phyloP scores from a whole-genome alignment of 192 early-diverging fungal species.

The Rhizoclosmatium globosum region DNA sequence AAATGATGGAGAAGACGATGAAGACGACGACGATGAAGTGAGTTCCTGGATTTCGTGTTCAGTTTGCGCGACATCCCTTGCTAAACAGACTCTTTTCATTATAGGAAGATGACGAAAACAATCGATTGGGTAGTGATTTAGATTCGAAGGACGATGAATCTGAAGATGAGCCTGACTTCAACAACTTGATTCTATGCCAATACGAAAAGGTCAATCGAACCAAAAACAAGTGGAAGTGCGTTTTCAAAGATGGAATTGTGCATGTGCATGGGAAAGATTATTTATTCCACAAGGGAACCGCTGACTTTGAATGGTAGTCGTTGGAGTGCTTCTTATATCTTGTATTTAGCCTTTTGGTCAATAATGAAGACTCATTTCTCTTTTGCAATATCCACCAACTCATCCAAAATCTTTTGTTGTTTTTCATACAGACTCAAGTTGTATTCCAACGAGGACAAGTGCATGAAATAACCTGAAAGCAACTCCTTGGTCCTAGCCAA shows the following conservation, averaged over 20 bases:
- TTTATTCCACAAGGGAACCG: constrained; percentile 90
- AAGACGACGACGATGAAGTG: constrained; percentile 58
- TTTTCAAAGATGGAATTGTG: constrained; percentile 96
- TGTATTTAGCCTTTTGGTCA: not conserved
- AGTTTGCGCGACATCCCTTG: not conserved
- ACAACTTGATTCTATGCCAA: constrained; percentile 59
- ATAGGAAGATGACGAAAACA: constrained; percentile 14
- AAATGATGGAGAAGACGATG: constrained; percentile 53
- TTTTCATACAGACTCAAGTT: constrained; percentile 40
- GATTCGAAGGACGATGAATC: constrained; percentile 44
- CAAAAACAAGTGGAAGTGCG: constrained; percentile 99
- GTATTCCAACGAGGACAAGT: constrained; percentile 43
- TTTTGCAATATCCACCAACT: constrained; percentile 40
- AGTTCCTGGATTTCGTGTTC: not conserved
- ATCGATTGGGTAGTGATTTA: not conserved
- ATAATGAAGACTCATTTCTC: not conserved
- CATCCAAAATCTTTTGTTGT: constrained; percentile 49
- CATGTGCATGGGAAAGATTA: constrained; percentile 95
- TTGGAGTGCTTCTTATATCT: not conserved
- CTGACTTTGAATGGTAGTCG: constrained; percentile 95
- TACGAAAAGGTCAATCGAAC: constrained; percentile 81
- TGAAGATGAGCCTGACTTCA: constrained; percentile 64
- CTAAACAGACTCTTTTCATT: not conserved
- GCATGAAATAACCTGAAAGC: constrained; percentile 44
- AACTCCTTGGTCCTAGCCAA: constrained; percentile 41